Conservation (phyloP, 768 basidiomycete species). For the Mycena alexandri region DNA sequence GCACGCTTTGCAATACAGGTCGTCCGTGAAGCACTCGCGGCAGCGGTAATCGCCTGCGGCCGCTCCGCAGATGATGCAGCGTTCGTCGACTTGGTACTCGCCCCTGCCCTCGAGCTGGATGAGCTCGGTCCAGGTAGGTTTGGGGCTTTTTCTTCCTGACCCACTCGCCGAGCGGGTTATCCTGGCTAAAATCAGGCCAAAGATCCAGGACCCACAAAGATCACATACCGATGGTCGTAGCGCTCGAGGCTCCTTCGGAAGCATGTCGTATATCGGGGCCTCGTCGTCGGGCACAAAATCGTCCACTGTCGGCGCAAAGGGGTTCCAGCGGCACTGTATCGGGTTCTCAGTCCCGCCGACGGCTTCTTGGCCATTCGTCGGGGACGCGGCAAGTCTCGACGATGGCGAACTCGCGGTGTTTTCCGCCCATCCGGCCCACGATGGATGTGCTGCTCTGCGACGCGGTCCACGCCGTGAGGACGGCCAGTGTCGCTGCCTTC, state of each 20-base stretch:
- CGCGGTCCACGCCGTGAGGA: background rate
- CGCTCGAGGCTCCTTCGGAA: background rate
- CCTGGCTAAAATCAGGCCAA: background rate
- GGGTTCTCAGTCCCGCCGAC: background rate
- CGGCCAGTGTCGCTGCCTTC: background rate
- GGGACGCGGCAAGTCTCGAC: background rate
- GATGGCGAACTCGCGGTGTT: background rate
- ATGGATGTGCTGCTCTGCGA: background rate
- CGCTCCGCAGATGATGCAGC: constrained; percentile 2
- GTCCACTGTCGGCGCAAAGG: background rate
- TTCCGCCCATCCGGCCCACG: background rate
- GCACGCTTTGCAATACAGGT: constrained; percentile 33
- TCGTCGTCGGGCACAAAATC: background rate
- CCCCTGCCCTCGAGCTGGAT: constrained; percentile 9
- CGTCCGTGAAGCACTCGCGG: constrained; percentile 29
- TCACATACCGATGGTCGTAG: background rate
- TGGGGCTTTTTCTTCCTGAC: constrained; percentile 13
- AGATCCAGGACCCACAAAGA: background rate
- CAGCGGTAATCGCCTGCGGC: constrained; percentile 27
- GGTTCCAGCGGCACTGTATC: background rate
- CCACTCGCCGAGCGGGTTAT: constrained; percentile 2
- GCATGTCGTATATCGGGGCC: background rate
- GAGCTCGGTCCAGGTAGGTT: constrained; percentile 16
- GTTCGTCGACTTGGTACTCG: background rate
- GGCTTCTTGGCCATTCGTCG: background rate